Conservation (phyloP, 75 land plant genomes). For the Cupressus sempervirens region DNA sequence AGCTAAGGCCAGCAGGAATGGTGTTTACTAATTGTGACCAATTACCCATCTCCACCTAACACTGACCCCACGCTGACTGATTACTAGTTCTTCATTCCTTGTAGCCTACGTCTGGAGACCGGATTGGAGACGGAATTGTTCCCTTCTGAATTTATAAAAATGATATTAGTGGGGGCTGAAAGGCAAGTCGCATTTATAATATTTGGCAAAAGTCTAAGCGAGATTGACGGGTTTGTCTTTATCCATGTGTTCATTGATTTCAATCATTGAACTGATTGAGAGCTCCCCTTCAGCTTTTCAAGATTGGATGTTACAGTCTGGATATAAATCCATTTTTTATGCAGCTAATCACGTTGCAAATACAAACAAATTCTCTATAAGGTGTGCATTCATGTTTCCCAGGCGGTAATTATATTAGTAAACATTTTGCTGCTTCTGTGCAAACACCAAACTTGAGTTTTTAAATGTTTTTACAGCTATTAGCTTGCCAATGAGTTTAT, state of each 20-base stretch:
- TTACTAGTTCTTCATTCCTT: neutral
- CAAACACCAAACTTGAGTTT: too few species aligned
- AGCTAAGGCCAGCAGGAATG: neutral
- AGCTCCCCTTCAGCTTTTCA: neutral
- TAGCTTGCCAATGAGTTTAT: too few species aligned
- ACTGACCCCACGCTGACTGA: neutral
- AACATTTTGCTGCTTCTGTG: too few species aligned
- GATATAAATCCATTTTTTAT: too few species aligned
- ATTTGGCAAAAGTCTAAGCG: neutral
- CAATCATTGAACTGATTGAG: neutral
- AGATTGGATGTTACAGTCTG: too few species aligned
- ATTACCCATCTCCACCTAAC: neutral
- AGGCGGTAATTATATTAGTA: too few species aligned
- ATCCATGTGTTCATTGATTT: neutral
- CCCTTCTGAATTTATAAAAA: neutral
- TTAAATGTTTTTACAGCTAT: too few species aligned
- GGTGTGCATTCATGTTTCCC: too few species aligned
- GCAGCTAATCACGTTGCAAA: too few species aligned
- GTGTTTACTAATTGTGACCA: neutral
- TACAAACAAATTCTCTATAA: too few species aligned
- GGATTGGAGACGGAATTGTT: neutral
- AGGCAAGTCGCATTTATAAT: neutral
- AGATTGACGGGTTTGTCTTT: neutral
- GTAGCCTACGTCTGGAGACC: neutral
- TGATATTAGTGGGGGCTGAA: neutral